Evolutionary conservation across 768 basidiomycete species (phyloP), one percentile per base, ranked within the genome.

Genomic region (Mycena venus): DNA sequence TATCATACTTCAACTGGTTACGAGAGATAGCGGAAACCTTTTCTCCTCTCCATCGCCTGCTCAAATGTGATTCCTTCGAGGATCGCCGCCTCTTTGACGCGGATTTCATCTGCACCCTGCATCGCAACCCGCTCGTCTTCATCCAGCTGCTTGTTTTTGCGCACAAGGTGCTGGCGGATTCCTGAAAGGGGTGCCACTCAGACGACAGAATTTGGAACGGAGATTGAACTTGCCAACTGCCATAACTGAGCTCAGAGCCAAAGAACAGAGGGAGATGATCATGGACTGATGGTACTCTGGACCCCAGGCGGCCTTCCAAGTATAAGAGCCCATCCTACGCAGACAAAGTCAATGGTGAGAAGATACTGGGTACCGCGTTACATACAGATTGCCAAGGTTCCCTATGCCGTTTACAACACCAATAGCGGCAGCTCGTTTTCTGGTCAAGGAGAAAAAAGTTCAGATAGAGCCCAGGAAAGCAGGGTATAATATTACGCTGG

Each of bases 201-300:
- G 38, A 6, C 23, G 14, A 60, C 10, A 58, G 56, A 31, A 44
- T 5, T 32, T 1, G 32, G n/a, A 40, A 47, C 12, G 56, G 25
- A 19, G 8, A 32, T 32, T 36, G 44, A 5, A 77, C 68, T 21
- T 31, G 72, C 78, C 73, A 11, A 85, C 55, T 19, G 83, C 79
- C 21, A 88, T 80, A 1, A 79, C 51, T 8, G 80, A 79, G 42
- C 82, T 70, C 17, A 76, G 58, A 36, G 58, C 68, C 8, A 76
- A 44, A 15, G 44, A 19, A 29, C 68, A 72, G 15, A 87, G 73
- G 9, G 83, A 83, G 63, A 93, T 90, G 47, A 85, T 83, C 90
- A 93, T 91, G 0, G 91, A 91, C 51, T 85, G 91, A 59, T 91
- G 91, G 76, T 93, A 93, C 72, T 86, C 76, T 0, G 92, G 92